Percentiles rank a stretch among this genome's conserved stretches.
phyloP scores from a whole-genome alignment of 2,329 filamentous ascomycete genomes.

The Neurospora sp. region DNA sequence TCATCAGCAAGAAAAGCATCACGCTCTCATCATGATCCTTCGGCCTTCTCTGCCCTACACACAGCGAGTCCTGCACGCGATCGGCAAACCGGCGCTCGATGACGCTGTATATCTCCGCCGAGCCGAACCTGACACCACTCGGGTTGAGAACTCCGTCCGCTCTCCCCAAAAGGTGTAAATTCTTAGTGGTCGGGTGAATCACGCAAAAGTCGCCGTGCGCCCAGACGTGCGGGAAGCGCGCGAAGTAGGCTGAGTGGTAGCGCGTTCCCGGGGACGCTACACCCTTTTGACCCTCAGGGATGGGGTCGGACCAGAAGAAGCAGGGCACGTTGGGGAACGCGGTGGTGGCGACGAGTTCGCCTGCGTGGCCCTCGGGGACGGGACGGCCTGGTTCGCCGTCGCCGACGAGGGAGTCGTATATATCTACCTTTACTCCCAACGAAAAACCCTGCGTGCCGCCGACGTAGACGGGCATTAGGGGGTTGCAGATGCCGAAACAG shows the following conservation, averaged over 20 bases:
- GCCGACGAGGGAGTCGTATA: constrained; percentile 55
- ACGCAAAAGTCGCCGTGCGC: constrained; percentile 74
- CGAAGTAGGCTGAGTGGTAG: constrained; percentile 52
- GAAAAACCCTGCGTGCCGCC: constrained; percentile 41
- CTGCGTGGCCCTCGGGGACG: constrained; percentile 50
- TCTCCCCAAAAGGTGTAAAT: constrained; percentile 50
- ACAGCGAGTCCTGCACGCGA: constrained; percentile 60
- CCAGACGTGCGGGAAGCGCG: constrained; percentile 59
- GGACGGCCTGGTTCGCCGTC: constrained; percentile 30
- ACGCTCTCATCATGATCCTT: constrained; percentile 43
- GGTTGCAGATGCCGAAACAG: constrained; percentile 55
- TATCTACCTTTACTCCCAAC: constrained; percentile 39
- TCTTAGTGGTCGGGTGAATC: constrained; percentile 52
- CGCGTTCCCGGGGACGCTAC: constrained; percentile 38
- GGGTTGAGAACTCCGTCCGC: constrained; percentile 76
- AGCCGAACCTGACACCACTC: constrained; percentile 68
- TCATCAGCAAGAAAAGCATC: constrained; percentile 46
- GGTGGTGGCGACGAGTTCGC: constrained; percentile 61
- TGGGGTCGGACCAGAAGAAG: constrained; percentile 49
- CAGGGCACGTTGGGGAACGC: constrained; percentile 70
- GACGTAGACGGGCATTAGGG: constrained; percentile 54
- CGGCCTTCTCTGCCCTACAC: constrained; percentile 65
- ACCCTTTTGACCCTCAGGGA: constrained; percentile 11
- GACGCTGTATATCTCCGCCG: constrained; percentile 69
- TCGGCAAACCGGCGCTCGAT: constrained; percentile 56